phyloP scores from a whole-genome alignment of 495 filamentous ascomycete species.

The Talaromyces wortmannii region DNA sequence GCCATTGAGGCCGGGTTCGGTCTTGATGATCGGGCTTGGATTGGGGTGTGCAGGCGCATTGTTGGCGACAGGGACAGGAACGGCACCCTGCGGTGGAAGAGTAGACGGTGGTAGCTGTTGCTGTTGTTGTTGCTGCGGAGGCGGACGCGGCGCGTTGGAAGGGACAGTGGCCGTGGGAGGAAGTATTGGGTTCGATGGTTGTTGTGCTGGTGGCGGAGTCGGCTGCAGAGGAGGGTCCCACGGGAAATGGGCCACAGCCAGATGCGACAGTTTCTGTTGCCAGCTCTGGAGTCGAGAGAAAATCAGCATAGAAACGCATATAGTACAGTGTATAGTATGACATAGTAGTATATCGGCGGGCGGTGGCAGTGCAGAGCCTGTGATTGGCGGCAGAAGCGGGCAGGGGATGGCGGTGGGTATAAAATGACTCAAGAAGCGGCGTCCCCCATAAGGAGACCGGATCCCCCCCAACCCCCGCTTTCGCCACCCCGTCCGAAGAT shows the following conservation, averaged over 20 bases:
- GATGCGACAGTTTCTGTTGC: slow-evolving; percentile 80
- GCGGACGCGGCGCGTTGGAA: slow-evolving; percentile 44
- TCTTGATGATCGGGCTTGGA: slow-evolving; percentile 59
- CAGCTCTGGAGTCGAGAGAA: slow-evolving; percentile 60
- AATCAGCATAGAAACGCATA: slow-evolving; percentile 10
- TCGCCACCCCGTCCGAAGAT: not conserved
- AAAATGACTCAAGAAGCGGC: slow-evolving; percentile 11
- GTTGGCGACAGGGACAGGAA: slow-evolving; percentile 17
- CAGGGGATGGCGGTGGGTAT: slow-evolving; percentile 7
- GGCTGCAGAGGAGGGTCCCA: slow-evolving; percentile 70
- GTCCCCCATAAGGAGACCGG: slow-evolving; percentile 4
- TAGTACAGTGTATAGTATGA: not conserved
- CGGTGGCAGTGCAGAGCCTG: not conserved
- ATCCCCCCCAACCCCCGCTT: slow-evolving; percentile 1
- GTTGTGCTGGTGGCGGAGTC: slow-evolving; percentile 34
- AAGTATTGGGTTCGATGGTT: slow-evolving; percentile 29
- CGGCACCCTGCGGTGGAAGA: slow-evolving; percentile 11
- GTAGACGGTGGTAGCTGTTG: slow-evolving; percentile 24
- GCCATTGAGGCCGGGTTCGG: slow-evolving; percentile 58
- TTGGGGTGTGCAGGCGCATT: slow-evolving; percentile 21
- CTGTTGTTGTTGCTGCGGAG: slow-evolving; percentile 18
- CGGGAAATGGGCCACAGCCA: slow-evolving; percentile 80
- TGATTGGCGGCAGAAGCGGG: slow-evolving; percentile 2
- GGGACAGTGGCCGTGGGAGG: slow-evolving; percentile 47
- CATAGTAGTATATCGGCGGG: not conserved